Percentiles rank a stretch among this genome's conserved stretches.
phyloP scores from a whole-genome alignment of 306 rosid species.

The Cucumis melo region DNA sequence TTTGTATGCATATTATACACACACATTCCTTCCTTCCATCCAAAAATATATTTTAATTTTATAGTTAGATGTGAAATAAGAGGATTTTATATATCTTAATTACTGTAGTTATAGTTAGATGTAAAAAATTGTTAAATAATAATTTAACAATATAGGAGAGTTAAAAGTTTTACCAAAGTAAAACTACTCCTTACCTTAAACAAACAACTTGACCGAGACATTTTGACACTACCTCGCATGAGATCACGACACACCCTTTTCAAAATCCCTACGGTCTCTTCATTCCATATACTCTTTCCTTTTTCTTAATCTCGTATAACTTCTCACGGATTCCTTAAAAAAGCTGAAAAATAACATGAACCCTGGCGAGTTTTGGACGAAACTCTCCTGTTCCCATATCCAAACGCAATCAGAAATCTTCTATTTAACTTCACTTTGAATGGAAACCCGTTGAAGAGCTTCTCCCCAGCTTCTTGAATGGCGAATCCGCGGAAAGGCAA shows the following conservation, averaged over 20 bases:
- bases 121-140: too few species aligned
- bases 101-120: too few species aligned
- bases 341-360: neutral
- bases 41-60: too few species aligned
- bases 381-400: neutral
- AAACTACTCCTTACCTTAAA: neutral
- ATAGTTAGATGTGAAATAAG: too few species aligned
- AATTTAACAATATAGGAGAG: neutral
- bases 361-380: neutral
- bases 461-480: constrained; percentile 23
- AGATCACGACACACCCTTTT: neutral
- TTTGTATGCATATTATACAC: too few species aligned
- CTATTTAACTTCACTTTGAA: constrained; percentile 9
- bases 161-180: neutral
- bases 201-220: neutral
- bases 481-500: constrained; percentile 57
- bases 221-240: neutral
- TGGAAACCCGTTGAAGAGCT: constrained; percentile 11
- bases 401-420: constrained; percentile 9
- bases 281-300: neutral
- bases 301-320: neutral
- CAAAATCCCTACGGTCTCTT: neutral
- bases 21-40: too few species aligned
- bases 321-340: neutral
- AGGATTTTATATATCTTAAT: too few species aligned